These are phyloP conservation scores for Gossypium gossypioides DNA, from an alignment of 441 rosid genomes.

Conservation along the genomic window DNA sequence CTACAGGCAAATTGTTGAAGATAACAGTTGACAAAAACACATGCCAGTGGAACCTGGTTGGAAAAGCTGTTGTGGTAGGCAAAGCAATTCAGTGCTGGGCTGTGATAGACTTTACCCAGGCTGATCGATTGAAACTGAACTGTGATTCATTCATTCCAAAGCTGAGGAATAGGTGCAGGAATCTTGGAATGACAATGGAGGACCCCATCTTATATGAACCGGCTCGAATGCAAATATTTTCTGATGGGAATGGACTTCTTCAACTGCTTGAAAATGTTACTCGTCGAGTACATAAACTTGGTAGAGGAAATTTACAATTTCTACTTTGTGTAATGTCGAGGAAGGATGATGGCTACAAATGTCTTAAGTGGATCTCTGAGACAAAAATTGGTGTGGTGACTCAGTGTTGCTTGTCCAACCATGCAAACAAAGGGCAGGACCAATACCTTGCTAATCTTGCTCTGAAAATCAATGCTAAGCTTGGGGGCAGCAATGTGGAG, in stretches of 20 bases:
- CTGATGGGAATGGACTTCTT: slow-evolving; percentile 29
- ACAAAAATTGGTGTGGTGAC: slow-evolving; percentile 48
- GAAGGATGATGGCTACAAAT: slow-evolving; percentile 47
- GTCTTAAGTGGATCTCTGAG: slow-evolving; percentile 51
- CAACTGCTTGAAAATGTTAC: slow-evolving; percentile 25
- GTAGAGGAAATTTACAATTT: slow-evolving; percentile 32
- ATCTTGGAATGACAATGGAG: slow-evolving; percentile 53
- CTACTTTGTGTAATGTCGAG: slow-evolving; percentile 65
- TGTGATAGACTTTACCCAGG: slow-evolving; percentile 46
- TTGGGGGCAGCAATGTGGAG: slow-evolving; percentile 61
- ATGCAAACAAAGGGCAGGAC: slow-evolving; percentile 30
- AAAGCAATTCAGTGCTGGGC: slow-evolving; percentile 58
- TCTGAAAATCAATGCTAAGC: slow-evolving; percentile 56
- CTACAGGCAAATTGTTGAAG: slow-evolving; percentile 29
- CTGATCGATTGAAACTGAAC: slow-evolving; percentile 23
- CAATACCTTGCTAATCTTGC: slow-evolving; percentile 44
- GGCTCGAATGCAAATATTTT: slow-evolving; percentile 38
- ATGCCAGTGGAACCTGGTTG: slow-evolving; percentile 74
- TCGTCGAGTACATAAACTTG: slow-evolving; percentile 6
- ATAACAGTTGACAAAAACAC: slow-evolving; percentile 48
- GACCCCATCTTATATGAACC: slow-evolving; percentile 26
- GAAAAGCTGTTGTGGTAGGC: slow-evolving; percentile 55
- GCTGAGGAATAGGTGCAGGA: slow-evolving; percentile 37
- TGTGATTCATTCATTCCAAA: slow-evolving; percentile 24
- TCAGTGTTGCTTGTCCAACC: slow-evolving; percentile 36